Evolutionary conservation across 352 stramenopile species (phyloP), one percentile per base, ranked within the genome.

Genomic region (Phytophthora hibernalis): DNA sequence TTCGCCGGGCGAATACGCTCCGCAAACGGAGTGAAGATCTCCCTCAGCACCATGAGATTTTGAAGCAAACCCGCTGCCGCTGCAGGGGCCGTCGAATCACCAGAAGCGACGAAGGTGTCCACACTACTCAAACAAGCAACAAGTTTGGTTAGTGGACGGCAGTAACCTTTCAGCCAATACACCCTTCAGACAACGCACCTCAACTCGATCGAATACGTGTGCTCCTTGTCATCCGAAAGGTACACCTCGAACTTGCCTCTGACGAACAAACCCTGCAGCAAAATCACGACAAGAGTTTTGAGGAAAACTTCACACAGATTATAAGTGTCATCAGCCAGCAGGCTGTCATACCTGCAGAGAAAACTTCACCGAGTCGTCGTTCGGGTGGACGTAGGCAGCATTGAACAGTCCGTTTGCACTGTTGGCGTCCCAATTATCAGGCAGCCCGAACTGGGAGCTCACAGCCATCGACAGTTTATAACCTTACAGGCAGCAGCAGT

Each of bases 171-270:
- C 10, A n/a, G 3, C 15, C 3, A 15, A 30, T 6, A 16, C 18
- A 37, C 0, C 16, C 16, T 30, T 35, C 12, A 53, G 11, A 30
- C 18, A 28, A 9, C 64, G 12, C 62, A 90, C 85, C 70, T 88
- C 22, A 96, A 61, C 65, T 92, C 85, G 35, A 93, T 84, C 10
- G 88, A 93, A 49, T 91, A 74, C 9, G 80, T 91, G 57, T 87
- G 74, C 10, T 89, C 61, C 49, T 83, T 79, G 62, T 85, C 63
- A 21, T 90, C 79, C 3, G 83, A 92, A 15, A 96, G 65, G 67
- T 93, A 93, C 40, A 93, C 72, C 56, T 93, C 82, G 21, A 96
- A 87, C 58, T 89, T 93, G 49, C 72, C 79, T 21, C 82, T 79
- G 42, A 96, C 82, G 58, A 90, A 92, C 37, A 96, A 54, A 15